A percentile compares a stretch with the other conserved stretches of the same genome.
phyloP scores from a whole-genome alignment of 176 grass and related monocot genomes.

The Neostapfia colusana region DNA sequence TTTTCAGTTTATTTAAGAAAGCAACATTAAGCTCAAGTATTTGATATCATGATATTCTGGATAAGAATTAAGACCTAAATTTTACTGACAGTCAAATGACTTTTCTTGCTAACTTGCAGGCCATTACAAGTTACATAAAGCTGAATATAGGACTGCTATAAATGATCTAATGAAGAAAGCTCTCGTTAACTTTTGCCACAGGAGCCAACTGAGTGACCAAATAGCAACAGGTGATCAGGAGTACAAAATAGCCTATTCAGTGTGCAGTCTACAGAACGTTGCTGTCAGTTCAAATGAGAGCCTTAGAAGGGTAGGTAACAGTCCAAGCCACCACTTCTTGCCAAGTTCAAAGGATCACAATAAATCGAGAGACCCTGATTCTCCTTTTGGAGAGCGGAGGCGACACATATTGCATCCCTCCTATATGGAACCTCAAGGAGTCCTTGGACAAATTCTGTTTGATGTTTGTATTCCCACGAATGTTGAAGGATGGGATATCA shows the following conservation, averaged over 20 bases:
- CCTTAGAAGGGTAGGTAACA: constrained; percentile 57
- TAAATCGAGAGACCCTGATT: constrained; percentile 55
- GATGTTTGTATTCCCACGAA: constrained; percentile 91
- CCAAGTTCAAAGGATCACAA: constrained; percentile 57
- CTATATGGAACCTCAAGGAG: constrained; percentile 80
- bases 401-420: constrained; percentile 51
- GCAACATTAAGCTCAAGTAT: not conserved
- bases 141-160: constrained; percentile 67
- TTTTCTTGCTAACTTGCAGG: constrained; percentile 44
- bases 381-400: constrained; percentile 55
- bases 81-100: not conserved
- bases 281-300: constrained; percentile 81
- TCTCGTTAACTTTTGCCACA: constrained; percentile 55
- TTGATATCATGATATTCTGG: constrained; percentile 1
- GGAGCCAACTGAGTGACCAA: constrained; percentile 51
- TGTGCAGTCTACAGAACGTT: constrained; percentile 75
- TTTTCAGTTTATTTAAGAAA: not conserved
- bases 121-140: constrained; percentile 65
- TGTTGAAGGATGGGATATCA: constrained; percentile 96
- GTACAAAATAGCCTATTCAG: constrained; percentile 70
- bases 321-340: constrained; percentile 67
- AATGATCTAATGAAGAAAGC: constrained; percentile 68
- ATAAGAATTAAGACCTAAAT: not conserved
- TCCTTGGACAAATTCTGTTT: constrained; percentile 80
- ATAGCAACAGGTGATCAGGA: constrained; percentile 34